Conservation (phyloP, 805 yeast species). For the Ogataea chonburiensis region DNA sequence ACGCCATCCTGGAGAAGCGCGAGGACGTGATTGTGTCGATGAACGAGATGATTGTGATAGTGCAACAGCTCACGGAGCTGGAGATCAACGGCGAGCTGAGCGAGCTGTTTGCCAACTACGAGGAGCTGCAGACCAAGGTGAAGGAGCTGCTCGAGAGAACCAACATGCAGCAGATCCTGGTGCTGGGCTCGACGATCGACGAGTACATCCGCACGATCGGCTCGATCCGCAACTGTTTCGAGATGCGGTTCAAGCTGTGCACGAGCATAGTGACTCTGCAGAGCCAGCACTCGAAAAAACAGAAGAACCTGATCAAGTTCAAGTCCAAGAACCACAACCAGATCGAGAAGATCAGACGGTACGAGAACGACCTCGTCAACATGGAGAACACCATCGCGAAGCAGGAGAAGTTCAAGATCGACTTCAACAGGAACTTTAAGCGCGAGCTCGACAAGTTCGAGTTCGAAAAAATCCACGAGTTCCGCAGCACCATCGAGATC, state of each 20-base stretch:
- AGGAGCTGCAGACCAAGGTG: conserved; percentile 67
- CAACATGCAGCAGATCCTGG: conserved; percentile 79
- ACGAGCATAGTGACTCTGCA: conserved; percentile 45
- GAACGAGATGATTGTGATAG: conserved; percentile 55
- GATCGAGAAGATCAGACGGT: conserved; percentile 57
- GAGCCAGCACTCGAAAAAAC: conserved; percentile 44
- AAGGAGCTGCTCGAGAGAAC: conserved; percentile 74
- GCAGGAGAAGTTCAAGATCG: conserved; percentile 60
- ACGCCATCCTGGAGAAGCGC: conserved; percentile 70
- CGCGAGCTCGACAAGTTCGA: conserved; percentile 70
- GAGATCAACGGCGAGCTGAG: conserved; percentile 71
- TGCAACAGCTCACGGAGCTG: conserved; percentile 63
- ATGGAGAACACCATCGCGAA: conserved; percentile 52
- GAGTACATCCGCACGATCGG: conserved; percentile 79
- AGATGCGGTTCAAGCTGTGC: conserved; percentile 64
- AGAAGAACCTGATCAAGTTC: conserved; percentile 43
- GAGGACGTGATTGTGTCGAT: conserved; percentile 67
- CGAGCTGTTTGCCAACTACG: conserved; percentile 65
- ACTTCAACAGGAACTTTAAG: conserved; percentile 63
- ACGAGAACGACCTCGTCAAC: conserved; percentile 58
- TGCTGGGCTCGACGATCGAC: conserved; percentile 83
- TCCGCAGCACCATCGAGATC: conserved; percentile 85
- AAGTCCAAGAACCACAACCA: conserved; percentile 46
- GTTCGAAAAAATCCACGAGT: conserved; percentile 72
- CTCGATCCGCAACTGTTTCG: conserved; percentile 70